Evolutionary conservation across 2,329 filamentous ascomycete genomes (phyloP).

Genomic region (Botrytis paeoniae): DNA sequence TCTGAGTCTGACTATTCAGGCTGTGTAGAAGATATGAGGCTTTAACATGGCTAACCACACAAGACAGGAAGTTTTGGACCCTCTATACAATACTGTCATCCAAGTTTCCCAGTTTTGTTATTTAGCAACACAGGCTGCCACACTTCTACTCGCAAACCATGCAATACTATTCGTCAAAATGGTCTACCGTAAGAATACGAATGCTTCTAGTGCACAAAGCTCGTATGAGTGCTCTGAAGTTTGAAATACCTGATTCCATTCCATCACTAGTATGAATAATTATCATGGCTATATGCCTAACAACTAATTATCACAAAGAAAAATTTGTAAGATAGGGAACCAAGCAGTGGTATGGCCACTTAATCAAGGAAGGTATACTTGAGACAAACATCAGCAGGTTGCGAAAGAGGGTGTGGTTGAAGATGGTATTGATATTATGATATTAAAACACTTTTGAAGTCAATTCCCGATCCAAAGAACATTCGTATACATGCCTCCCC

Average conservation of each 20-base stretch:
- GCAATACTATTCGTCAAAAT: background rate
- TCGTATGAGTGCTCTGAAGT: background rate
- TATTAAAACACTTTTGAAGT: constrained; percentile 10
- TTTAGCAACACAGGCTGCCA: background rate
- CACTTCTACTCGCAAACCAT: background rate
- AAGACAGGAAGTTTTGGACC: background rate
- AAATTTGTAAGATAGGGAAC: background rate
- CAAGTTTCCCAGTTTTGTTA: background rate
- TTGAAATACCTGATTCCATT: background rate
- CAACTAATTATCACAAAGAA: background rate
- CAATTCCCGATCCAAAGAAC: background rate
- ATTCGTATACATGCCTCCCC: background rate
- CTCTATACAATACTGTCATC: background rate
- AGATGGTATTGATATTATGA: background rate
- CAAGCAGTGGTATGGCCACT: background rate
- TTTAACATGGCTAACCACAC: background rate
- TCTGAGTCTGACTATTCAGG: background rate
- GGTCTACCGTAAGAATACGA: background rate
- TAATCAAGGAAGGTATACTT: background rate
- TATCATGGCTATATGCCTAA: background rate
- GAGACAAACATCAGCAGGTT: background rate
- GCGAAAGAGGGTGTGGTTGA: background rate
- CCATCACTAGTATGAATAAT: background rate
- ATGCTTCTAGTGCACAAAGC: background rate
- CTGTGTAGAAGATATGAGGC: background rate